phyloP scores from a whole-genome alignment of 2,329 filamentous ascomycete genomes.

The Chaetomiaceae sp. region DNA sequence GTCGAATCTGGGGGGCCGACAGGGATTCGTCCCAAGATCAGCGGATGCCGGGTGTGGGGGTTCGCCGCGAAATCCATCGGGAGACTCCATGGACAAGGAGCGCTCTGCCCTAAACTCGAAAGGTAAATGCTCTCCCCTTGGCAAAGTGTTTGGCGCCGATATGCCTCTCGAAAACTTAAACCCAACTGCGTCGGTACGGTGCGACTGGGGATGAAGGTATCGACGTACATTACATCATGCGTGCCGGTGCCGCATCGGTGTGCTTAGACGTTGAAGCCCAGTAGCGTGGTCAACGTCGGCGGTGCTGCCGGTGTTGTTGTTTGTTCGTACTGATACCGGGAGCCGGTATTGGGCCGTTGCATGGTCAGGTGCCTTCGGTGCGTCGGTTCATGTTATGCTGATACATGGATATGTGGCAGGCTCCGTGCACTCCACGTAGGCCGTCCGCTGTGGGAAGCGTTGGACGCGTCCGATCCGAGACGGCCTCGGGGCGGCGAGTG shows the following conservation, averaged over 20 bases:
- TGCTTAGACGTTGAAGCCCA: too few relatives aligned
- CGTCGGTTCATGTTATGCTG: constrained; percentile 3
- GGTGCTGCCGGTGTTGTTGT: background rate
- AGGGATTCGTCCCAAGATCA: constrained; percentile 17
- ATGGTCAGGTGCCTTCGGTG: constrained; percentile 16
- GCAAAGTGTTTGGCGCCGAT: background rate
- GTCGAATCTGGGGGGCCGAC: constrained; percentile 15
- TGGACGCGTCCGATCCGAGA: background rate
- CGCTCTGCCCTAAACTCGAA: constrained; percentile 10
- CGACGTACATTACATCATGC: background rate
- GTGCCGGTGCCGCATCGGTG: too few relatives aligned
- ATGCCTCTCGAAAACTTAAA: background rate
- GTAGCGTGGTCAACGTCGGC: too few relatives aligned
- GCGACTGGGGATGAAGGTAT: background rate
- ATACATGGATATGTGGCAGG: constrained; percentile 14
- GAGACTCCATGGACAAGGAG: too few relatives aligned
- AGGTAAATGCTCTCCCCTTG: constrained; percentile 12
- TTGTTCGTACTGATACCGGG: background rate
- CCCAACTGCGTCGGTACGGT: too few relatives aligned
- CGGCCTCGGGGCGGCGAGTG: too few relatives aligned
- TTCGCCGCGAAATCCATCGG: too few relatives aligned
- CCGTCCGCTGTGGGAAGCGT: background rate
- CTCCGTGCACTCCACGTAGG: constrained; percentile 17
- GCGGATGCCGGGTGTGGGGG: constrained; percentile 24
- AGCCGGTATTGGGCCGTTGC: constrained; percentile 8